phyloP scores from a whole-genome alignment of 305 asterid genomes.

The Fraxinus ornus region DNA sequence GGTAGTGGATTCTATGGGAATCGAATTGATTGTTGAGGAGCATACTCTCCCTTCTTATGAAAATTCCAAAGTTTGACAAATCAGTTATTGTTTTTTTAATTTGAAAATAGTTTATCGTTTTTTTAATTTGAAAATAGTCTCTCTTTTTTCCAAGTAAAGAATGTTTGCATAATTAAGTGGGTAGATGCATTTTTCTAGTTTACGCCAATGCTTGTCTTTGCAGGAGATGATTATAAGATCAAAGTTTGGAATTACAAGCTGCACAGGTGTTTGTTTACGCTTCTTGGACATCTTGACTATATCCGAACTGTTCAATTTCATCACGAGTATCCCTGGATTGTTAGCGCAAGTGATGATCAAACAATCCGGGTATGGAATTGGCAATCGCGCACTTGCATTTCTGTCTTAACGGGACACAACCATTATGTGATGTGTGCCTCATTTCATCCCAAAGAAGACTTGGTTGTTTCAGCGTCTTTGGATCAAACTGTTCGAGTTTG shows the following conservation, averaged over 20 bases:
- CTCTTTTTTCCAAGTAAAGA: not conserved
- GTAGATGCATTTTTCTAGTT: not conserved
- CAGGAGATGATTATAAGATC: conserved; percentile 1
- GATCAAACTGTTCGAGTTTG: conserved; percentile 4
- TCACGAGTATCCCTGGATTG: not conserved
- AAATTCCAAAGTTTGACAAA: not conserved
- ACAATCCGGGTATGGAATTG: conserved; percentile 1
- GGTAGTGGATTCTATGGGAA: not conserved
- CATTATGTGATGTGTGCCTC: conserved; percentile 1
- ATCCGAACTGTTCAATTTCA: conserved; percentile 5
- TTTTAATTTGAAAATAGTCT: no score
- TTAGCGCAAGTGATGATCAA: not conserved
- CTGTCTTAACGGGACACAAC: not conserved
- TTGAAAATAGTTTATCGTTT: no score
- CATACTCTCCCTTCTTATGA: not conserved
- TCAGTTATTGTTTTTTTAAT: not conserved
- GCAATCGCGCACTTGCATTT: not conserved
- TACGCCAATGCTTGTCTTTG: not conserved
- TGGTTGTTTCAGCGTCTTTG: not conserved
- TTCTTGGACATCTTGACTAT: conserved; percentile 3
- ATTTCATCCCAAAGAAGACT: not conserved
- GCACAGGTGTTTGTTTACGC: not conserved
- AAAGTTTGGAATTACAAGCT: conserved; percentile 1
- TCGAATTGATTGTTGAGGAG: not conserved
- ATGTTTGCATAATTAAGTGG: not conserved